Conservation (phyloP, 2,329 filamentous ascomycete genomes). For the Penicillium sp. region DNA sequence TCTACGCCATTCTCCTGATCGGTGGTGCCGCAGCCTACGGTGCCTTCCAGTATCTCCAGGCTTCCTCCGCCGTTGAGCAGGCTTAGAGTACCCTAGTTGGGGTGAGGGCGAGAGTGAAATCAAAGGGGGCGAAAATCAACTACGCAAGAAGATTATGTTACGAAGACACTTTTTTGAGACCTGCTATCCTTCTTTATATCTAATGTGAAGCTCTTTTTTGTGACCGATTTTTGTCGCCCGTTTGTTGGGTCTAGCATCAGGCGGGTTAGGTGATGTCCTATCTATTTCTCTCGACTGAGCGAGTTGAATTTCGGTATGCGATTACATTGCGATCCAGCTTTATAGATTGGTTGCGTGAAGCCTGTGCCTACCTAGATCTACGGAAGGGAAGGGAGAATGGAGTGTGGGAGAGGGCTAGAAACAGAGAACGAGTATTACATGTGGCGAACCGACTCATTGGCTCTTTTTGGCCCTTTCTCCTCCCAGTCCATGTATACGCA, state of each 20-base stretch:
- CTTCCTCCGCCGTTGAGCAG: constrained; percentile 30
- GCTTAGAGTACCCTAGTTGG: constrained; percentile 25
- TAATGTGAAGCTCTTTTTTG: constrained; percentile 1
- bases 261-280: constrained; percentile 21
- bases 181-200: background rate
- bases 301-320: background rate
- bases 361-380: background rate
- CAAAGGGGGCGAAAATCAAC: background rate
- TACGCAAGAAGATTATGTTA: constrained; percentile 11
- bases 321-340: background rate
- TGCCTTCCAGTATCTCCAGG: constrained; percentile 83
- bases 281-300: constrained; percentile 9
- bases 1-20: constrained; percentile 80
- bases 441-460: background rate
- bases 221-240: background rate
- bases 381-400: background rate
- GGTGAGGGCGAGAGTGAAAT: background rate
- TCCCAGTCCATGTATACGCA: background rate
- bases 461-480: background rate
- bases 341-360: background rate
- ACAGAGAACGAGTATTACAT: background rate
- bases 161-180: constrained; percentile 5
- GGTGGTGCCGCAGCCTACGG: constrained; percentile 78
- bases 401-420: background rate
- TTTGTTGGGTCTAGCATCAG: constrained; percentile 16